These are phyloP conservation scores for Aspergillus biplanus DNA, from an alignment of 495 filamentous ascomycete species.

Conservation along the genomic window DNA sequence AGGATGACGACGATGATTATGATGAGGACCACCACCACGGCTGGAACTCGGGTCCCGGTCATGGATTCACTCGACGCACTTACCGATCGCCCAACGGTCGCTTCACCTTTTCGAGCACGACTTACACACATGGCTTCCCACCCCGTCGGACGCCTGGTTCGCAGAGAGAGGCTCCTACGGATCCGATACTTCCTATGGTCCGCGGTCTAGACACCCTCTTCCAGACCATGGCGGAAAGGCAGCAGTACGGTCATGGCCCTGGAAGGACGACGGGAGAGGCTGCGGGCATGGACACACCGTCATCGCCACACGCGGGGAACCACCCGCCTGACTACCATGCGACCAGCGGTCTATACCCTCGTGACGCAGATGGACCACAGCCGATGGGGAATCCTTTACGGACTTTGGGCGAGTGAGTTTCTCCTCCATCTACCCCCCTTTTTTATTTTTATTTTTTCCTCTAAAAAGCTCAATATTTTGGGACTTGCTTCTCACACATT, in stretches of 20 bases:
- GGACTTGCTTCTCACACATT: not conserved
- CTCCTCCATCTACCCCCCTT: not conserved
- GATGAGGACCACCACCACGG: slow-evolving; percentile 26
- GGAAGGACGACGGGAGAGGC: not conserved
- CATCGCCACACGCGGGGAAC: slow-evolving; percentile 16
- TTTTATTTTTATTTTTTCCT: not conserved
- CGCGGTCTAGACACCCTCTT: slow-evolving; percentile 40
- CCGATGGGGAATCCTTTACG: slow-evolving; percentile 29
- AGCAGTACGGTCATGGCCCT: not conserved
- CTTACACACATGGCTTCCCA: slow-evolving; percentile 30
- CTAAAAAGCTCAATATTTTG: too few relatives aligned
- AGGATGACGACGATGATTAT: slow-evolving; percentile 29
- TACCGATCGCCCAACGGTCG: slow-evolving; percentile 52
- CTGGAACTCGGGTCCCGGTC: slow-evolving; percentile 7
- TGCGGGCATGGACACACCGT: not conserved
- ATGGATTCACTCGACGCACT: slow-evolving; percentile 45
- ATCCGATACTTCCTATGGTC: slow-evolving; percentile 38
- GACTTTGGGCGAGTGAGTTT: slow-evolving; percentile 43
- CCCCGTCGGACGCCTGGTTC: slow-evolving; percentile 22
- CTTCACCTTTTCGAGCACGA: slow-evolving; percentile 44
- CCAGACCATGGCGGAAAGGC: slow-evolving; percentile 29
- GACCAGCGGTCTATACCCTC: slow-evolving; percentile 35
- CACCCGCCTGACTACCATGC: slow-evolving; percentile 12
- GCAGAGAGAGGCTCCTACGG: slow-evolving; percentile 22
- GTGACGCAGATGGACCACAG: slow-evolving; percentile 40